A percentile compares a stretch with the other conserved stretches of the same genome.
These are phyloP conservation scores for Lagenidium giganteum DNA, from an alignment of 352 stramenopile genomes.

Conservation along the genomic window DNA sequence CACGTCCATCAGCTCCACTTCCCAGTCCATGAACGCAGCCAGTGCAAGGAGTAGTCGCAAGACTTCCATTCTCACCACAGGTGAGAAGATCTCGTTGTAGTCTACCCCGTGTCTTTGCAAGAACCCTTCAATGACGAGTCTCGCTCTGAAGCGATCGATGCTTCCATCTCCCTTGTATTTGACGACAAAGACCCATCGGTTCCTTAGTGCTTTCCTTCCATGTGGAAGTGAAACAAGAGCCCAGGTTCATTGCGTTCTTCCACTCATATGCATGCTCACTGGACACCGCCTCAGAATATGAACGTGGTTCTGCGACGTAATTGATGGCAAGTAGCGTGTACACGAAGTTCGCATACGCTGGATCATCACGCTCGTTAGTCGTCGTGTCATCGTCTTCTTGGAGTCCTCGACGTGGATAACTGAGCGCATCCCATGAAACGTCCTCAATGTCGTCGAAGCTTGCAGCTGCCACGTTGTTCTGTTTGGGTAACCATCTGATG, in stretches of 20 bases:
- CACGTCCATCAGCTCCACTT: slow-evolving; percentile 2
- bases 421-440: too few relatives aligned
- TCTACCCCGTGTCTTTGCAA: slow-evolving; percentile 15
- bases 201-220: slow-evolving; percentile 10
- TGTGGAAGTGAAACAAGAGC: background rate
- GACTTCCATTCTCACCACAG: slow-evolving; percentile 8
- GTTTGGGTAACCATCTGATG: too few relatives aligned
- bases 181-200: slow-evolving; percentile 13
- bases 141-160: slow-evolving; percentile 16
- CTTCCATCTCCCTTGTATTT: slow-evolving; percentile 15
- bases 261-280: slow-evolving; percentile 4
- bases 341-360: slow-evolving; percentile 3
- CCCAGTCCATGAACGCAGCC: background rate
- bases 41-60: slow-evolving; percentile 4
- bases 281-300: slow-evolving; percentile 7
- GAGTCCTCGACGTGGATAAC: too few relatives aligned
- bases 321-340: slow-evolving; percentile 5
- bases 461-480: too few relatives aligned
- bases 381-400: too few relatives aligned
- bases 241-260: slow-evolving; percentile 8
- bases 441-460: too few relatives aligned
- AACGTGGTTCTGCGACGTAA: slow-evolving; percentile 6
- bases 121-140: slow-evolving; percentile 19
- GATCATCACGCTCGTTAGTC: slow-evolving; percentile 2
- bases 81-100: slow-evolving; percentile 20